phyloP scores from a whole-genome alignment of 768 basidiomycete genomes.

The Boletales sp. region DNA sequence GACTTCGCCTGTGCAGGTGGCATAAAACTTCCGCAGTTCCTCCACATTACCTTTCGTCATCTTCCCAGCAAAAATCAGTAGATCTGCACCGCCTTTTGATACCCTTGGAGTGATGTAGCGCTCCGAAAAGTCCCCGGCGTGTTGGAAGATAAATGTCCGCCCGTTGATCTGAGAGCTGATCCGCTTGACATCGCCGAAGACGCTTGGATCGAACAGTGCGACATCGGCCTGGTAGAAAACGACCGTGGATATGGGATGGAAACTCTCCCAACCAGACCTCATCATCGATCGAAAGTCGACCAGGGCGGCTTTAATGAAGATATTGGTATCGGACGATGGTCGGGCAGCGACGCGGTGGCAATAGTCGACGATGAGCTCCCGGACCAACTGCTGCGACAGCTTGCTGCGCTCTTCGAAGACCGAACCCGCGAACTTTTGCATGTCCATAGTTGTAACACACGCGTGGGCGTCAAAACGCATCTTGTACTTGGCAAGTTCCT shows the following conservation, averaged over 20 bases:
- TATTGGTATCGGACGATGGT: constrained; percentile 15
- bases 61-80: constrained; percentile 21
- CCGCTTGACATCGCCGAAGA: constrained; percentile 18
- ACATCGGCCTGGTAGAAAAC: constrained; percentile 17
- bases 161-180: constrained; percentile 20
- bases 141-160: constrained; percentile 21
- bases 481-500: constrained; percentile 26
- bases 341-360: constrained; percentile 15
- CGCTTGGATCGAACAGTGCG: constrained; percentile 5
- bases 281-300: constrained; percentile 26
- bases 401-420: constrained; percentile 16
- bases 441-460: constrained; percentile 37
- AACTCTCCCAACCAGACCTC: constrained; percentile 22
- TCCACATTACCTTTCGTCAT: constrained; percentile 7
- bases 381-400: constrained; percentile 21
- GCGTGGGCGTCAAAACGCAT: constrained; percentile 40
- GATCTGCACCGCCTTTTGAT: constrained; percentile 23
- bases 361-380: constrained; percentile 17
- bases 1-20: constrained; percentile 18
- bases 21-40: constrained; percentile 12
- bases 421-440: constrained; percentile 8
- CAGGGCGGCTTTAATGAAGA: constrained; percentile 25
- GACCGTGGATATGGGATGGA: constrained; percentile 13
- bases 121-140: constrained; percentile 13
- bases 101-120: constrained; percentile 14